phyloP scores from a whole-genome alignment of 78 protist genomes.

The Dictyostelium discoideum region DNA sequence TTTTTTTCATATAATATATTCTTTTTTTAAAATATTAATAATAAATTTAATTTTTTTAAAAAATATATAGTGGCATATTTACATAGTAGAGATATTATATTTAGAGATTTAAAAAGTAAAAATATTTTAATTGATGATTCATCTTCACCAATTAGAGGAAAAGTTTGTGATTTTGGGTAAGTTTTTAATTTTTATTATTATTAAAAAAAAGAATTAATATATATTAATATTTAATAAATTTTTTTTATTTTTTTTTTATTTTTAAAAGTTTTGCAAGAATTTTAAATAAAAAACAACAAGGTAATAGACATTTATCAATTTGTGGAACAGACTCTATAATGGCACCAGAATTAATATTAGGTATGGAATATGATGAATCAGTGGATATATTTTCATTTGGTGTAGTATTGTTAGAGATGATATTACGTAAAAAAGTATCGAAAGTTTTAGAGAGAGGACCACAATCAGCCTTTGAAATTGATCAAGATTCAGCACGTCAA shows the following conservation, averaged over 20 bases:
- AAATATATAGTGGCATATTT: conserved; percentile 64
- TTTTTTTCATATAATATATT: too few relatives aligned
- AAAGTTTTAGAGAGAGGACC: conserved; percentile 67
- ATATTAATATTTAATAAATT: not conserved
- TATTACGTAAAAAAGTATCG: conserved; percentile 39
- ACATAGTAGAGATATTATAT: conserved; percentile 72
- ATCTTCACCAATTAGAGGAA: conserved; percentile 57
- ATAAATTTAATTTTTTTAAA: not conserved
- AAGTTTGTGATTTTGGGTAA: conserved; percentile 74
- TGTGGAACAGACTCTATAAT: conserved; percentile 65
- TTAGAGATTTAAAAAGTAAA: conserved; percentile 70
- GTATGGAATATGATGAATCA: conserved; percentile 75
- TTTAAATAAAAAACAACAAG: conserved; percentile 36
- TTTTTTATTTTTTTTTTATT: too few relatives aligned
- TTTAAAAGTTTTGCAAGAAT: conserved; percentile 40
- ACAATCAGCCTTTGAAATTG: conserved; percentile 62
- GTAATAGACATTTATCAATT: conserved; percentile 63
- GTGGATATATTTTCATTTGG: conserved; percentile 82
- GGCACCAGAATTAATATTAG: conserved; percentile 72
- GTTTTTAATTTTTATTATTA: not conserved
- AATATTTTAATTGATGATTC: conserved; percentile 63
- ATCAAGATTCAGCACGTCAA: conserved; percentile 45
- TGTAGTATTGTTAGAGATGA: conserved; percentile 49
- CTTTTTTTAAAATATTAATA: too few relatives aligned
- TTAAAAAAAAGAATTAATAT: not conserved